phyloP scores from a whole-genome alignment of 306 rosid species.

The Hippophae gyantsensis region DNA sequence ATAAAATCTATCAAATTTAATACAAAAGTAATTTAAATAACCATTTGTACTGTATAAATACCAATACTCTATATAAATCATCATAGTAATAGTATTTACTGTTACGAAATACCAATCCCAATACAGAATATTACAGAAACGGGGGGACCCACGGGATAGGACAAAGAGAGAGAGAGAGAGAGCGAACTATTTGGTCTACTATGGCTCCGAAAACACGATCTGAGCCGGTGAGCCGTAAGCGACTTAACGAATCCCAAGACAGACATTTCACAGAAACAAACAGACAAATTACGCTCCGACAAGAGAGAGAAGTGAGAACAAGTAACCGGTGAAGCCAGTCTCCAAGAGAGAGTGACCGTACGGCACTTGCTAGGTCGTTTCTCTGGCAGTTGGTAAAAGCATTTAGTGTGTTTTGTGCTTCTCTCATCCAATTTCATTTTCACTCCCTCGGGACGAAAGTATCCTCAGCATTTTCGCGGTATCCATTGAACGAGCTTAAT shows the following conservation, averaged over 20 bases:
- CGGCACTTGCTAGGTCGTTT: conserved; percentile 50
- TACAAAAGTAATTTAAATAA: too few relatives aligned
- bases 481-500: background rate
- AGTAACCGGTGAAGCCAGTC: conserved; percentile 32
- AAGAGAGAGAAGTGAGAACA: background rate
- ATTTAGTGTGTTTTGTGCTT: conserved; percentile 34
- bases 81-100: too few relatives aligned
- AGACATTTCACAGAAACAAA: too few relatives aligned
- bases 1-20: too few relatives aligned
- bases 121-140: too few relatives aligned
- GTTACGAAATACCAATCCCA: too few relatives aligned
- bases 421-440: conserved; percentile 7
- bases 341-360: conserved; percentile 28
- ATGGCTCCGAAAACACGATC: too few relatives aligned
- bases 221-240: too few relatives aligned
- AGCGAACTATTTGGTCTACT: background rate
- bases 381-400: conserved; percentile 58
- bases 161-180: background rate
- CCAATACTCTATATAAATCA: too few relatives aligned
- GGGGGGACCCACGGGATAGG: background rate
- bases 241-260: too few relatives aligned
- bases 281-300: too few relatives aligned
- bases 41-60: too few relatives aligned
- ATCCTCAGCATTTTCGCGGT: conserved; percentile 9
- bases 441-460: conserved; percentile 1